Evolutionary conservation across 2,329 filamentous ascomycete genomes (phyloP).

Genomic region (Penicillium crustosum): DNA sequence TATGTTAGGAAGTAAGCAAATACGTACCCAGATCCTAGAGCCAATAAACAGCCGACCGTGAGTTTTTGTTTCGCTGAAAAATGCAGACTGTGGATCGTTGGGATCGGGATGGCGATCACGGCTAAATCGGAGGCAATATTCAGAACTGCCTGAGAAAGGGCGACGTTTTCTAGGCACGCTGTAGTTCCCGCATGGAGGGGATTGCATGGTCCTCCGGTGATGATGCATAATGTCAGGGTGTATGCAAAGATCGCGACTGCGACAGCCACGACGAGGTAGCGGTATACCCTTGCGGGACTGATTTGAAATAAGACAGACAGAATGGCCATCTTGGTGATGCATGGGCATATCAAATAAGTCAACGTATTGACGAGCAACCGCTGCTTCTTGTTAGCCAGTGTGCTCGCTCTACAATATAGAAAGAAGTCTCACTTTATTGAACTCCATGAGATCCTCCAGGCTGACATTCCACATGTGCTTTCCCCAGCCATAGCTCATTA

Average conservation of each 20-base stretch:
- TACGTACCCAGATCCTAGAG: not conserved
- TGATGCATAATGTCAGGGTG: not conserved
- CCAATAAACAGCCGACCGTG: not conserved
- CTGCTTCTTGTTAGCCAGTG: not conserved
- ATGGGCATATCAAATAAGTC: not conserved
- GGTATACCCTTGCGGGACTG: not conserved
- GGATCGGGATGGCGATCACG: not conserved
- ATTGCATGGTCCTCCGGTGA: not conserved
- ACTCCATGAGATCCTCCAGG: not conserved
- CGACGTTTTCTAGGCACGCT: not conserved
- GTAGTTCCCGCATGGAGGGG: not conserved
- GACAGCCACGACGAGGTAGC: not conserved
- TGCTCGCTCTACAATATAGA: not conserved
- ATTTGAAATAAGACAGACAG: not conserved
- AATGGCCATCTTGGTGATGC: not conserved
- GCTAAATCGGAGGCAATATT: conserved; percentile 1
- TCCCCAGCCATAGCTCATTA: not conserved
- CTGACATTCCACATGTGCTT: not conserved
- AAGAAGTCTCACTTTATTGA: not conserved
- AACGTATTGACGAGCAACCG: not conserved
- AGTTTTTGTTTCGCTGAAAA: not conserved
- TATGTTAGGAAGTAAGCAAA: too few species aligned
- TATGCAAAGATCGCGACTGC: not conserved
- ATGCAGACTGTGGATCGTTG: not conserved
- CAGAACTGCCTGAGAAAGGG: not conserved